Base-by-base conservation (phyloP, 805 yeast genomes). In the Suhomyces sp. region DNA sequence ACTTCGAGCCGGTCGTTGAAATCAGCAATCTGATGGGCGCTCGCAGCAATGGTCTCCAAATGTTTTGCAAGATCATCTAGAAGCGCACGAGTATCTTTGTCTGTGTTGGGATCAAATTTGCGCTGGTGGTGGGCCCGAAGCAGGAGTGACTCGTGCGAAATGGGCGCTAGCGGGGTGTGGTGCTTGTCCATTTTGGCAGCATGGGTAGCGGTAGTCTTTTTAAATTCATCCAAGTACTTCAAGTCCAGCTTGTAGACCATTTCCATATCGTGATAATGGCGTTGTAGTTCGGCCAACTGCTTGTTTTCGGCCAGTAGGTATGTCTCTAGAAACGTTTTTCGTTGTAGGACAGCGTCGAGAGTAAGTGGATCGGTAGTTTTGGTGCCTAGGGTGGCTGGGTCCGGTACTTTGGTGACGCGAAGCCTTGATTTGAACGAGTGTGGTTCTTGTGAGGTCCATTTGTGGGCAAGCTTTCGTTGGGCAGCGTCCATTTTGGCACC, bases 271-370 rank as follows among this genome's bases (percentile, higher is more conserved):
- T 59, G 57, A 46, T 63, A 61, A 53, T 69, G 61, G 7, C 55
- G 53, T 48, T 71, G 67, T 15, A 75, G 59, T 8, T 70, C 74
- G 33, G 61, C 56, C 40, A 74, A 60, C 54, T 74, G 78, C 48
- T 69, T 69, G 35, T 67, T 44, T 54, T 75, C 79, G 2, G 79
- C 78, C 71, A 64, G 70, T 15, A 74, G 59, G 51, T 70, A 67
- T 12, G 76, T 68, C 52, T 74, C 78, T 45, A 72, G 38, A 35
- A 59, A 61, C 15, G 60, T 60, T 48, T 67, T 68, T 24, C 68
- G 55, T 38, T 69, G 53, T 6, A 53, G 47, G 23, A 69, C 51
- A 12, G 53, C 59, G 54, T 71, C 76, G 40, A 59, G 65, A 53
- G 59, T 63, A 8, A 71, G 56, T 2, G 68, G 57, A 26, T 57